Evolutionary conservation across 2,329 filamentous ascomycete genomes (phyloP), one percentile per base, ranked within the genome.

Genomic region (Aspergillus oerlinghausenensis): DNA sequence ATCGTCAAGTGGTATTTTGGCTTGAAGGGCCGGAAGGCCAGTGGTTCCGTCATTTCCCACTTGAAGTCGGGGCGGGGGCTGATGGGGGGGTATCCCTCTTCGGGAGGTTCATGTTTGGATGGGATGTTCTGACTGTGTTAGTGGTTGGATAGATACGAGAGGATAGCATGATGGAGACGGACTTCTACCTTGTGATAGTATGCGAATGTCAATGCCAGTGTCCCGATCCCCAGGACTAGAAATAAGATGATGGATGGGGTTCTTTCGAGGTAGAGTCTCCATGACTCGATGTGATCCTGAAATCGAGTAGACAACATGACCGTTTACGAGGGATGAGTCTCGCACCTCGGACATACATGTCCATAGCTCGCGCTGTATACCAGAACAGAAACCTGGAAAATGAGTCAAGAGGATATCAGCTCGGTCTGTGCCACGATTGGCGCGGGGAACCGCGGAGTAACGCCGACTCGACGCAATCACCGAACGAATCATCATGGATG

Each of bases 1-100:
- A 87, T 87, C 5, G 84, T 86, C 51, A 87, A 69, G 65, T 86
- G 79, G 65, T 84, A 87, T 62, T 80, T 84, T 4, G 82, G 79
- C 67, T 84, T 85, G 69, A 85, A 85, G 0, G 82, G 80, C 14
- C 84, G 75, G 10, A 84, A 66, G 55, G 82, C 77, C 40, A 84
- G 65, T 0, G 82, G 84, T 55, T 80, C 75, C 32, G 77, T 80
- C 0, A 70, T 74, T 52, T 74, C 65, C 77, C 82, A 81, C 57
- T 82, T 70, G 60, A 86, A 83, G 55, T 77, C 68, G 2, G 66
- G 49, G 3, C 85, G 70, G 3, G 82, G 77, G 23, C 72, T 64
- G 40, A 75, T 64, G 1, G 62, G 50, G 2, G 69, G 66, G 49
- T 68, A 70, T 10, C 32, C 11, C 11, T 11, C 11, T 5, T 32